Percentiles rank a stretch among this genome's conserved stretches.
Conservation (phyloP, 148 eudicot genomes). For the Talinum fruticosum region DNA sequence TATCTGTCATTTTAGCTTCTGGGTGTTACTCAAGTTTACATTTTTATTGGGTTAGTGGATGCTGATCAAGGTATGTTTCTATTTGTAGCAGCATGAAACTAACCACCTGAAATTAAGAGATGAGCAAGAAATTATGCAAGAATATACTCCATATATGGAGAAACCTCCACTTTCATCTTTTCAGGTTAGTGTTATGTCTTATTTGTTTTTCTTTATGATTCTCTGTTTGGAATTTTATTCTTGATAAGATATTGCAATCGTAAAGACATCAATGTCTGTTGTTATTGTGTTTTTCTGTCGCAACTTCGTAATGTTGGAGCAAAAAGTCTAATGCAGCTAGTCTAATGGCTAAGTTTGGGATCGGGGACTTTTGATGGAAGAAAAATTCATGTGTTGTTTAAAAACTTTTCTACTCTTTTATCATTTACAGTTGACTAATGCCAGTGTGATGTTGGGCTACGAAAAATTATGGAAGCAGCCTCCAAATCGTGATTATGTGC, state of each 20-base stretch:
- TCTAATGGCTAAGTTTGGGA: neutral
- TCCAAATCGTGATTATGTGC: slow-evolving; percentile 61
- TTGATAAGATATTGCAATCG: neutral
- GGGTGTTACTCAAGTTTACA: slow-evolving; percentile 2
- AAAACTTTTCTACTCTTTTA: slow-evolving; percentile 53
- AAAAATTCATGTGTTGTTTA: too few species aligned
- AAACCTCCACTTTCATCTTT: slow-evolving; percentile 44
- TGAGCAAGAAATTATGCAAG: slow-evolving; percentile 45
- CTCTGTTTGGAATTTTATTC: neutral
- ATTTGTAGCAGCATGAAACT: slow-evolving; percentile 63
- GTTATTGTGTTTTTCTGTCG: neutral
- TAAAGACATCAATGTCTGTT: neutral
- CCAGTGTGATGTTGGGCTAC: slow-evolving; percentile 35
- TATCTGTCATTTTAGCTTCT: neutral
- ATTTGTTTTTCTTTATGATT: too few species aligned
- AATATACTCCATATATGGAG: slow-evolving; percentile 49
- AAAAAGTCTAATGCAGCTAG: neutral
- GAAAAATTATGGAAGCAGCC: slow-evolving; percentile 85
- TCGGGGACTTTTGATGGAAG: neutral
- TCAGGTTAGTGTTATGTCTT: slow-evolving; percentile 54
- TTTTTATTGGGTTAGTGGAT: neutral
- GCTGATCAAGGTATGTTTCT: slow-evolving; percentile 12
- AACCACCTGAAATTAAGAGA: slow-evolving; percentile 47
- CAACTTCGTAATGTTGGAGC: neutral
- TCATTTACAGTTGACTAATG: slow-evolving; percentile 72